Base-by-base conservation (phyloP, 2,329 filamentous ascomycete species). In the Colletotrichum graminicola region DNA sequence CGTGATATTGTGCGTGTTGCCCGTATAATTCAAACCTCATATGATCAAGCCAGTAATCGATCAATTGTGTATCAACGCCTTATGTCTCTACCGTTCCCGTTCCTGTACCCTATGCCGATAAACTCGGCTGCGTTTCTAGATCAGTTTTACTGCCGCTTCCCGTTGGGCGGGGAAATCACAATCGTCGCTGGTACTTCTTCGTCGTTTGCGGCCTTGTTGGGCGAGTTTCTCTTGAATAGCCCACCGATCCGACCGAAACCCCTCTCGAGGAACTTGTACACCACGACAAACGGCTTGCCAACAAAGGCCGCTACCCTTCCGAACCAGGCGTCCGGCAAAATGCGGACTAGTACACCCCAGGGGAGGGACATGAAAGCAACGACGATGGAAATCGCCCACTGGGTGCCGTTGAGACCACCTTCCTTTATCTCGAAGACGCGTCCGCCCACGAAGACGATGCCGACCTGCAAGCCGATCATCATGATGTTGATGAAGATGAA, bases 401-500 rank as follows among this genome's bases (percentile, higher is more conserved):
- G 87, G 0, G 77, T 74, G 0, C 86, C 87, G 63, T 84, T 81
- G 73, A 89, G 62, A 26, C 62, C 67, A 2, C 55, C 67, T 3
- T 66, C 55, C 3, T 47, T 51, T 2, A 67, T 71, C n/a, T 66
- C 45, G 76, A 90, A 89, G 2, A 87, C 88, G 7, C 80, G 78
- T n/a, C 86, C 86, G 23, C 89, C 89, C 7, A 90, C 79, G 66
- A 88, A 89, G 73, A 90, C 81, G 73, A 91, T 90, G 61, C 85
- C 78, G 63, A 89, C 78, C 73, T 91, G 89, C 1, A 86, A 82
- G 7, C 84, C 88, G 41, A 90, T 79, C 82, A 90, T 91, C 74
- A 90, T 78, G 43, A 80, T 75, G 64, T 87, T 88, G 75, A 91
- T 89, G 39, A 81, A 78, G 41, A 90, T 83, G 76, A 90, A 90